Evolutionary conservation across 139 green algal species (phyloP), one percentile per base, ranked within the genome.

Genomic region (Tetraselmis chui): DNA sequence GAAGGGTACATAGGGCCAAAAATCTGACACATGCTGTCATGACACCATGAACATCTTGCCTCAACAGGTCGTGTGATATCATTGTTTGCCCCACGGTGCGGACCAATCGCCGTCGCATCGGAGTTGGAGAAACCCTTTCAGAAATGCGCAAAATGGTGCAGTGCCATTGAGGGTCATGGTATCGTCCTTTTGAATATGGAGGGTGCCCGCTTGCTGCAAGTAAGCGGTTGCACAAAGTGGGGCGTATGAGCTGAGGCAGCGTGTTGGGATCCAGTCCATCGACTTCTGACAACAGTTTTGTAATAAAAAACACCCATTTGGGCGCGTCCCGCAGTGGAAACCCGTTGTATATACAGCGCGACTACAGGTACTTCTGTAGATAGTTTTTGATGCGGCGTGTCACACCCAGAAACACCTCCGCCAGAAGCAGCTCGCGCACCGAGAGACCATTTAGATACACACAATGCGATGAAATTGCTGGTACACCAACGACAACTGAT

Each of bases 301-400:
- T 67, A 67, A 67, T 67, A 67, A 67, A 67, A 67, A 67, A 67
- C 45, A 67, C 45, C 45, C 45, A 67, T 67, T 67, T 67, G 45
- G 45, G 45, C 45, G 45, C 45, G 45, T 67, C 18, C 11, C 45
- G n/a, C n/a, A n/a, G n/a, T n/a, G n/a, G n/a, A n/a, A n/a, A n/a
- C n/a, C n/a, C n/a, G n/a, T n/a, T n/a, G n/a, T n/a, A n/a, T n/a
- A n/a, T n/a, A n/a, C n/a, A n/a, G 45, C 45, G 45, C n/a, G n/a
- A n/a, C n/a, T n/a, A n/a, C n/a, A n/a, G n/a, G n/a, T n/a, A 67
- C 45, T 67, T 25, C 18, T 67, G 5, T 18, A 25, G 45, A 25
- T 25, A 18, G 18, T 67, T 25, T 5, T 67, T 67, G n/a, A 25
- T 67, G 45, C 45, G 45, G 5, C 18, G 45, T 67, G 45, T 18